Evolutionary conservation across 2,329 filamentous ascomycete species (phyloP), one percentile per base, ranked within the genome.

Genomic region (Paracamarosporium sp.): DNA sequence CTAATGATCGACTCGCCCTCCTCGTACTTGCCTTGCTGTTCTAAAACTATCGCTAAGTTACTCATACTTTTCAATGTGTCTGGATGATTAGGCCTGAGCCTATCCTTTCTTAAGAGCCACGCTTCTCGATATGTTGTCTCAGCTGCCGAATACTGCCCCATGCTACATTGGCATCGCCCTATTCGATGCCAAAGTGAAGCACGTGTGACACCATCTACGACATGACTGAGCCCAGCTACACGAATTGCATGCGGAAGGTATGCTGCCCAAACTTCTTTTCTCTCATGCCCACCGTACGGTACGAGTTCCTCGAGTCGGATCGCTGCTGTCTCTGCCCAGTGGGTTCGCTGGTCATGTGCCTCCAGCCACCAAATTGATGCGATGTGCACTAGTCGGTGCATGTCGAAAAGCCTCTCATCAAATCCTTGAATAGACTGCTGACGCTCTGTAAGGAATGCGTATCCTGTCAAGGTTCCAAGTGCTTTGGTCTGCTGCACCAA

Each of bases 191-290:
- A 20, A 20, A 60, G 44, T 13, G 8, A 11, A 35, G 12, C 33
- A 35, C 33, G 9, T 11, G 33, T 30, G 22, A 36, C 40, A 31
- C 38, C 20, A 36, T 35, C 33, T 15, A 15, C 9, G 12, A 44
- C 20, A 17, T 56, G 22, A 40, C 22, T 31, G 59, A 56, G 69
- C 1, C 28, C 50, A 5, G 53, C 48, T 5, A 60, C 41, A 27
- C 54, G 50, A 7, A 56, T 38, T 53, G 56, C 59, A 43, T 59
- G 55, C 40, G 59, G 55, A 15, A 61, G 47, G 36, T 40, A 40
- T 13, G 36, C 20, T n/a, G 15, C 17, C 36, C 17, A 40, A 20
- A 40, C 15, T n/a, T 40, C 36, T 24, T 6, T 40, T 20, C 12
- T 40, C 36, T 40, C 36, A 40, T 40, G 20, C 15, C 36, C 36